Evolutionary conservation across 1,139 yeast genomes (phyloP).

Genomic region (Pichia sp.): DNA sequence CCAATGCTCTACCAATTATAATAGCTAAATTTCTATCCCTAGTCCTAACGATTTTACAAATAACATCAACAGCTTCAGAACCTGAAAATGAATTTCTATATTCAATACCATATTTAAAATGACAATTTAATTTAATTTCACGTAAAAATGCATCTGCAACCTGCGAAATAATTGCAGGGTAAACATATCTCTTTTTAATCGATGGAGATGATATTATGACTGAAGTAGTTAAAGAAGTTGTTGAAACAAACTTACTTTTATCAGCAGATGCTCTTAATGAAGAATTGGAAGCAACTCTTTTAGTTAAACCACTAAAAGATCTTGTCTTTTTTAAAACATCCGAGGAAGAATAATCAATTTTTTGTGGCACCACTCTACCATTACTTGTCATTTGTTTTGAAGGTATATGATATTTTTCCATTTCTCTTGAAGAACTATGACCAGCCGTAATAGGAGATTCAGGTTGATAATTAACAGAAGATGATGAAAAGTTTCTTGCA

Average conservation of each 20-base stretch:
- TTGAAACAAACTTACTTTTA: slow-evolving; percentile 21
- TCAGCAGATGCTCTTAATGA: slow-evolving; percentile 26
- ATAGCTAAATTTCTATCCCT: slow-evolving; percentile 88
- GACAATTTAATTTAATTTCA: slow-evolving; percentile 63
- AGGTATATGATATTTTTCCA: slow-evolving; percentile 28
- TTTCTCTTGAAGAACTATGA: slow-evolving; percentile 16
- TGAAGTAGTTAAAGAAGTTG: slow-evolving; percentile 27
- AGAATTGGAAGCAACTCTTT: slow-evolving; percentile 26
- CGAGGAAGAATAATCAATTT: slow-evolving; percentile 28
- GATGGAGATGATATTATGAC: slow-evolving; percentile 40
- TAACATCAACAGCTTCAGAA: slow-evolving; percentile 83
- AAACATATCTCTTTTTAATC: slow-evolving; percentile 56
- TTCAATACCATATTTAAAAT: slow-evolving; percentile 88
- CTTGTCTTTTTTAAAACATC: slow-evolving; percentile 26
- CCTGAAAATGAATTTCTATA: slow-evolving; percentile 96
- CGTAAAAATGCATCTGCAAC: slow-evolving; percentile 80
- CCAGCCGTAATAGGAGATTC: slow-evolving; percentile 11
- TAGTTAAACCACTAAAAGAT: slow-evolving; percentile 28
- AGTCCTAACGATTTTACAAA: slow-evolving; percentile 78
- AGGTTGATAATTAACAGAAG: slow-evolving; percentile 11
- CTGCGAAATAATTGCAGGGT: slow-evolving; percentile 82
- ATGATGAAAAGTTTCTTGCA: slow-evolving; percentile 21
- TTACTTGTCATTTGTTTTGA: slow-evolving; percentile 28
- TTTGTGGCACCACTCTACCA: slow-evolving; percentile 39
- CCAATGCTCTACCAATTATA: slow-evolving; percentile 82